Evolutionary conservation across 2,329 filamentous ascomycete genomes (phyloP), one percentile per base, ranked within the genome.

Genomic region (Paraphoma sp.): DNA sequence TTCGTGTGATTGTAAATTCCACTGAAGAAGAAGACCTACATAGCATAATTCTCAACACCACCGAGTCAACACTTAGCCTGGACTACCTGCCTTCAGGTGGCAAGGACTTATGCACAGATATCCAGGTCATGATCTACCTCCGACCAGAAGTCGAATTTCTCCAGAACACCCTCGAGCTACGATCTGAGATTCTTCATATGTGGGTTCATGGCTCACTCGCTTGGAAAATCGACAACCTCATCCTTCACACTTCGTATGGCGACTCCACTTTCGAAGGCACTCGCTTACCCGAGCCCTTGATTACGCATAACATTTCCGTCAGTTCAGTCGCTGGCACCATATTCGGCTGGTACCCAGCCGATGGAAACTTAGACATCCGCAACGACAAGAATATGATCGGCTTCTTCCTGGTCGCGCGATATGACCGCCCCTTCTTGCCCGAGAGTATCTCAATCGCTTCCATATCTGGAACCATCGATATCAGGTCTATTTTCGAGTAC

Each of bases 141-240:
- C 33, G 33, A 14, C 33, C 33, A 14, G 14, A 14, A 36, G 10
- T 14, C 14, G 10, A 14, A 6, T 14, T 10, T 14, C 3, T 36
- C 6, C 33, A 10, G 6, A 6, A 36, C 40, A 11, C 31, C 44
- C 56, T 64, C 38, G 51, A 64, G 2, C 53, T 64, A 11, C 53
- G 45, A 40, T 53, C 56, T 16, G 40, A 44, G 46, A 18, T 54
- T 23, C 43, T 64, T 30, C 51, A 59, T 43, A 58, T 64, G 41
- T 31, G 12, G 14, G 49, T 59, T 38, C 23, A 55, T 8, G 48
- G 44, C 45, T 16, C 16, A 7, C 56, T 64, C n/a, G 45, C 47
- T 43, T 62, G 58, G 61, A 47, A 64, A 23, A 53, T 64, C 44
- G 56, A 54, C 54, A 64, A 59, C 48, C 44, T 64, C 38, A 10